Conservation (phyloP, 2,329 filamentous ascomycete species). For the Aplosporella prunicola region DNA sequence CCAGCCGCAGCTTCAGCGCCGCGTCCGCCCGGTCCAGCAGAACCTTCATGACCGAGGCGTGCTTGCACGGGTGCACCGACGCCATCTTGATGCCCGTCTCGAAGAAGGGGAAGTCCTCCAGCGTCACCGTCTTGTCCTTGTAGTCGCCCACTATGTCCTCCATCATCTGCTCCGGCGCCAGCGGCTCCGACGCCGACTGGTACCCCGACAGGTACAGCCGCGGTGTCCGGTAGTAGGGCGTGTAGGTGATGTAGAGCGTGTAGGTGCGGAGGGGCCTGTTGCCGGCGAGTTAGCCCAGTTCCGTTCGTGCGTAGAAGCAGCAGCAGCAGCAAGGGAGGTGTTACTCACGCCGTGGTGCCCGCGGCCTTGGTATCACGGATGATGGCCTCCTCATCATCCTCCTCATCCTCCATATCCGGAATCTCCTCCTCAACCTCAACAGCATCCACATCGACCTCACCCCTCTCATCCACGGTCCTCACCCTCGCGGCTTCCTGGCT, state of each 20-base stretch:
- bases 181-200: slow-evolving; percentile 64
- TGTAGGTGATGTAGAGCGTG: slow-evolving; percentile 96
- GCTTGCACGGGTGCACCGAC: slow-evolving; percentile 92
- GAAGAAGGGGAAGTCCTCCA: slow-evolving; percentile 96
- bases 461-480: slow-evolving; percentile 78
- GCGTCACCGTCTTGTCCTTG: slow-evolving; percentile 96
- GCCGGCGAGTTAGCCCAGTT: slow-evolving; percentile 13
- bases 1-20: slow-evolving; percentile 76
- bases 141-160: slow-evolving; percentile 94
- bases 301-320: neutral
- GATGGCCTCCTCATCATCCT: slow-evolving; percentile 88
- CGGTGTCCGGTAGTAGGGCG: slow-evolving; percentile 91
- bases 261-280: slow-evolving; percentile 78
- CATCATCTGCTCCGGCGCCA: slow-evolving; percentile 82
- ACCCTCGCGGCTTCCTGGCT: slow-evolving; percentile 70
- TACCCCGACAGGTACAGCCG: slow-evolving; percentile 94
- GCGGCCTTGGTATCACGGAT: slow-evolving; percentile 60
- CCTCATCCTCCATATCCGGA: slow-evolving; percentile 96
- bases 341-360: slow-evolving; percentile 46
- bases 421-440: slow-evolving; percentile 62
- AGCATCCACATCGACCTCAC: slow-evolving; percentile 59
- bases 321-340: neutral
- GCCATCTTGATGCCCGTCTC: slow-evolving; percentile 90
- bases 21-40: slow-evolving; percentile 91
- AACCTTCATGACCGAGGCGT: slow-evolving; percentile 96